These are phyloP conservation scores for Trypanosomatidae sp. DNA, from an alignment of 208 protist species.

Conservation along the genomic window DNA sequence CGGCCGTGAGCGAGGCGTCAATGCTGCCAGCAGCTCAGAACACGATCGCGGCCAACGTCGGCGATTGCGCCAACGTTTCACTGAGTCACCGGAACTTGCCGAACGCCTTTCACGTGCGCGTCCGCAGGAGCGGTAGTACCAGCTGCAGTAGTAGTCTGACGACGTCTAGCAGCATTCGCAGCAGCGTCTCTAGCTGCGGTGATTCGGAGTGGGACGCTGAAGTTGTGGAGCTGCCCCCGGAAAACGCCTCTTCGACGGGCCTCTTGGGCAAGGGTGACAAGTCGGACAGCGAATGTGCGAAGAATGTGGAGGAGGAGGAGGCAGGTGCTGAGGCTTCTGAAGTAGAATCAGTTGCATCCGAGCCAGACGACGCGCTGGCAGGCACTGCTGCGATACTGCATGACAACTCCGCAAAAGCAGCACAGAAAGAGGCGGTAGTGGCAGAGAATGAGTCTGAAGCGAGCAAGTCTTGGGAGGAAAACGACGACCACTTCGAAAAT, in stretches of 20 bases:
- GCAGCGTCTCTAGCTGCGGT: background rate
- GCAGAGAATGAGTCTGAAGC: slow-evolving; percentile 1
- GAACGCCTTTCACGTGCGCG: slow-evolving; percentile 8
- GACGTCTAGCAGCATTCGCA: background rate
- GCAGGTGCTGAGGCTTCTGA: background rate
- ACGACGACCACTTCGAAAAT: slow-evolving; percentile 4
- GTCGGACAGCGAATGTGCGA: background rate
- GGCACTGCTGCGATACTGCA: background rate
- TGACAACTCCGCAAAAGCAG: background rate
- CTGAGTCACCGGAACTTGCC: slow-evolving; percentile 9
- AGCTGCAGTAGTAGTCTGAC: background rate
- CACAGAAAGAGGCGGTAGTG: background rate
- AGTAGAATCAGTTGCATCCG: background rate
- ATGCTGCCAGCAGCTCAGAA: background rate
- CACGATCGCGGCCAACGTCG: background rate
- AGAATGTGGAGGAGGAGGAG: background rate
- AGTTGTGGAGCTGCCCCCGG: background rate
- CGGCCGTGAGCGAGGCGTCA: background rate
- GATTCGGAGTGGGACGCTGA: background rate
- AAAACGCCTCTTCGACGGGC: background rate
- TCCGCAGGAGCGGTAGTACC: slow-evolving; percentile 17
- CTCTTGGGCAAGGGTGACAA: background rate
- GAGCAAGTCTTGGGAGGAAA: background rate
- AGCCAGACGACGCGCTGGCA: background rate
- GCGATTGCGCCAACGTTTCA: background rate